Evolutionary conservation across 257 asterid species (phyloP), one percentile per base, ranked within the genome.

Genomic region (Rubia yunnanensis): DNA sequence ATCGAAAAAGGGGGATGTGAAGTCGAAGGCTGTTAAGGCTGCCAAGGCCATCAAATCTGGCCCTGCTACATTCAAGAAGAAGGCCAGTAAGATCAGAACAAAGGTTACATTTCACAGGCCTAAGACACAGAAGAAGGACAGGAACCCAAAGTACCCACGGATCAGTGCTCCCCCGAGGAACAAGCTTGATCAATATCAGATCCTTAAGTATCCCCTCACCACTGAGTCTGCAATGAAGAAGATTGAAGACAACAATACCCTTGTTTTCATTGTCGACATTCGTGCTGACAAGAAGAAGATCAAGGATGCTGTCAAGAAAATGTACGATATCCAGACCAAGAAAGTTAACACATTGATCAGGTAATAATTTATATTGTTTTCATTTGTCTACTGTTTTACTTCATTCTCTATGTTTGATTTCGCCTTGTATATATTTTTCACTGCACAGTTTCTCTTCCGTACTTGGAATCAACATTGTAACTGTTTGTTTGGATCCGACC

Each of bases 161-260:
- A 60, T 77, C 66, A 77, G 81, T 23, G 81, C 81, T 35, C 72
- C 81, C 24, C 72, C 75, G 1, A 72, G 78, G 70, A 72, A 72
- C 74, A 76, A 76, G 49, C 66, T 76, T 36, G 81, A 76, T 39
- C 81, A 76, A 10, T 76, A 68, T 48, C 77, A 76, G 70, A 72
- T 72, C 54, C 70, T 76, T n/a, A 76, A 76, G 31, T 76, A 68
- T 69, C 81, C 81, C 7, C 72, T 77, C 61, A 77, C 81, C 18
- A 77, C 81, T 7, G 81, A 77, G 64, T 77, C 81, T 15, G 81
- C 81, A 32, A 77, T 77, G 81, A 77, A 77, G 63, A 77, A 77
- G 49, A 77, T 77, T 60, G 81, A 77, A 65, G 81, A 77, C 63
- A 77, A 77, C 70, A 77, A 77, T 10, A 77, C 81, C 48, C 67